These are phyloP conservation scores for Sphaerulina populicola DNA, from an alignment of 2,329 filamentous ascomycete species.

Conservation along the genomic window DNA sequence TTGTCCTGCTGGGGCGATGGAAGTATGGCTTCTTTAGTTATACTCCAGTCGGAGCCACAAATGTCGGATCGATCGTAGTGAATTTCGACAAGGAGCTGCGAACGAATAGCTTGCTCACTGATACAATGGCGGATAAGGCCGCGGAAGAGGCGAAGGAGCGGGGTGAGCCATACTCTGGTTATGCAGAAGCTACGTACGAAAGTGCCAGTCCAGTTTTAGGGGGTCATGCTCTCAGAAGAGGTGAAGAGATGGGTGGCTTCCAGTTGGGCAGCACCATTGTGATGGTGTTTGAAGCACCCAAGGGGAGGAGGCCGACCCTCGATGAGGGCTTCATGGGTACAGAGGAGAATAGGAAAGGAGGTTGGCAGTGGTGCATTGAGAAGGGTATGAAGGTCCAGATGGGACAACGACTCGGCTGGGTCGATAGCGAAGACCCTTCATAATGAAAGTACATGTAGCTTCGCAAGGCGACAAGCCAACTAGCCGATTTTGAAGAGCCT, in stretches of 20 bases:
- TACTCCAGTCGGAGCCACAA: constrained; percentile 91
- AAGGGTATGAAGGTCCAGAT: constrained; percentile 84
- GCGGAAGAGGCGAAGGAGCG: constrained; percentile 67
- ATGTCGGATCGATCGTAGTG: constrained; percentile 91
- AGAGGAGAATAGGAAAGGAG: constrained; percentile 49
- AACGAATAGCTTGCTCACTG: constrained; percentile 84
- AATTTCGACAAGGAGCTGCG: constrained; percentile 94
- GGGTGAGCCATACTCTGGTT: constrained; percentile 81
- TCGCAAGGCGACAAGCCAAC: too few relatives aligned
- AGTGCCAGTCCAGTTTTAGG: constrained; percentile 67
- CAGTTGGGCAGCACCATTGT: constrained; percentile 92
- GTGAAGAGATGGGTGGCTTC: constrained; percentile 98
- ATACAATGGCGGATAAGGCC: constrained; percentile 80
- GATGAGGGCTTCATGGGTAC: constrained; percentile 51
- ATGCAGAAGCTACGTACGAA: constrained; percentile 82
- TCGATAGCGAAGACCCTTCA: constrained; percentile 39
- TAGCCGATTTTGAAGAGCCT: too few relatives aligned
- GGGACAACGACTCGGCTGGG: constrained; percentile 73
- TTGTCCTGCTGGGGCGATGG: constrained; percentile 89
- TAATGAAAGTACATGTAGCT: not conserved
- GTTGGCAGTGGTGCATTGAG: constrained; percentile 79
- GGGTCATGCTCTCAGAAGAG: constrained; percentile 73
- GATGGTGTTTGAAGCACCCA: constrained; percentile 89
- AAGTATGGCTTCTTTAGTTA: constrained; percentile 96
- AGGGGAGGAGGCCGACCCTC: constrained; percentile 48